Base-by-base conservation (phyloP, 768 basidiomycete genomes). In the Pisolithus sp. region DNA sequence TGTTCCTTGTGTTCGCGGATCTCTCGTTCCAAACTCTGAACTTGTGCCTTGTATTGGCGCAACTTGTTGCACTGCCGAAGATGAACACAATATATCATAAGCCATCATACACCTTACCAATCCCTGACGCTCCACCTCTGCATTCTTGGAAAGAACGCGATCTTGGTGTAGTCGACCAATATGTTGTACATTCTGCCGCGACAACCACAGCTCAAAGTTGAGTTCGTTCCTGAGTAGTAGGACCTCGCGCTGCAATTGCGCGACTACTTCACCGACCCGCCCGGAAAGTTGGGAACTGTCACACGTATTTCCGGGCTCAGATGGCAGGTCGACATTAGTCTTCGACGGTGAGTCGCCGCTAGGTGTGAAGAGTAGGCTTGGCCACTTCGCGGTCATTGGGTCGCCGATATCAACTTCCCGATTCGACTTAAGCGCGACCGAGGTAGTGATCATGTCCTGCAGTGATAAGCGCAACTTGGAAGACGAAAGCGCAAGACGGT, bases 181-280 rank as follows among this genome's bases (percentile, higher is more conserved):
- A 60, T 92, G 88, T 62, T 82, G 81, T 48, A 86, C 77, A 53
- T 90, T 89, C 67, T 91, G 84, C 56, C 87, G 76, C 52, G 87
- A 83, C 39, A 87, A 71, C 87, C 89, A 93, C 23, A 85, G 72
- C 69, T 93, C 87, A 54, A 92, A 89, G 62, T 90, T 89, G 39
- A 93, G 79, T 57, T 93, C 89, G 62, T 83, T 89, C 46, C 85
- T 76, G 26, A 93, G 71, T 26, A 91, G 66, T 2, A 91, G 66
- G 2, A 87, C 75, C 60, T 93, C 88, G 41, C 85, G 75, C 65
- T 93, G 91, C 52, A 93, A 71, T 6, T 72, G 75, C 13, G 83
- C 77, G 28, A 93, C 81, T 8, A 82, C 83, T 49, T 82, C 77
- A n/a, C 73, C 73, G n/a, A 82, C 73, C 57, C 79, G 78, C 6